Base-by-base conservation (phyloP, 345 rosid species). In the Geranium brycei region DNA sequence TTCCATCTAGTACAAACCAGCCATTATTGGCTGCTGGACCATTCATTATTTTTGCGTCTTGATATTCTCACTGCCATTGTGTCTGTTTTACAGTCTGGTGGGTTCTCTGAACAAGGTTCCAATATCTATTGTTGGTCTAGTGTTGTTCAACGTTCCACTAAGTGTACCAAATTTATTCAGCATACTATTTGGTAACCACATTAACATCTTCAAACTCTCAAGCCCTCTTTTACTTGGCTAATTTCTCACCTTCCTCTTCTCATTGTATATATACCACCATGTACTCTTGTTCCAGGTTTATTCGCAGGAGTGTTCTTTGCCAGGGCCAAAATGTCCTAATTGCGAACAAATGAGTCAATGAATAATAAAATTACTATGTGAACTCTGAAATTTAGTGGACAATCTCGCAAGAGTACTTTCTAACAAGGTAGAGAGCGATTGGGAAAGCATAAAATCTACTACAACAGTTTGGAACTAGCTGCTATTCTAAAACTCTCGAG, bases 61-160 rank as follows among this genome's bases (percentile, higher is more conserved):
- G 7, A 17, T 5, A 28, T 60, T 17, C 19, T 60, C 15, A 31
- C 31, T 57, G 58, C 66, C 32, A 19, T 57, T 60, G 23, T 28
- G 57, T 31, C 31, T 53, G 53, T 66, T 66, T 14, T 66, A 59
- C 82, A 93, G 96, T 66, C 76, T 93, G 69, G 96, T 89, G 61
- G 91, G 95, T 73, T 93, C 97, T 51, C 69, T 89, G 61, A 93
- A 93, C 86, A 89, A 93, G 82, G 84, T 89, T 78, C 99, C 96
- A 0, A 74, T 92, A 63, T 86, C 98, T 16, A 40, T 92, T 58
- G 85, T 84, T 57, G 96, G 95, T 69, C 74, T 89, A 17, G 69
- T 80, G 14, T 57, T 86, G 79, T 93, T 93, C 95, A 77, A 83
- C 4, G 95, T 85, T 71, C 96, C 96, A 30, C 77, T 87, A 58